phyloP scores from a whole-genome alignment of 768 basidiomycete species.

The Tulasnella sp. region DNA sequence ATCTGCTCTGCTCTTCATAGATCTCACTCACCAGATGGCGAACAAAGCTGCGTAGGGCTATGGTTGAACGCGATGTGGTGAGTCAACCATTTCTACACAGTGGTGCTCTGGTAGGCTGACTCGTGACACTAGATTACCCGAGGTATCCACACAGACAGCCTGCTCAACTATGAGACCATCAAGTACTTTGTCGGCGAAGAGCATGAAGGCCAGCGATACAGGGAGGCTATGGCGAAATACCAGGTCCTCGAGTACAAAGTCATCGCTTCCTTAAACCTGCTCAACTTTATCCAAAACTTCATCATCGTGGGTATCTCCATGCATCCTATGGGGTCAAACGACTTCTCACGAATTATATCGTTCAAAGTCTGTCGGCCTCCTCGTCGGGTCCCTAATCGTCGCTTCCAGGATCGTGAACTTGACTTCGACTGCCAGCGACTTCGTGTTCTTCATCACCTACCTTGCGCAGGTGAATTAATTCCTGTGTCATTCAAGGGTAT shows the following conservation, averaged over 20 bases:
- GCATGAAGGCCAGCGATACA: constrained; percentile 62
- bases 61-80: constrained; percentile 75
- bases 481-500: neutral
- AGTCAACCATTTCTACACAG: constrained; percentile 19
- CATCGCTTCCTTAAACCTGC: constrained; percentile 58
- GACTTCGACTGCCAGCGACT: constrained; percentile 42
- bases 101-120: neutral
- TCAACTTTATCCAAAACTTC: constrained; percentile 71
- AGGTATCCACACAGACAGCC: constrained; percentile 71
- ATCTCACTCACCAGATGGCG: constrained; percentile 56
- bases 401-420: constrained; percentile 52
- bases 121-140: constrained; percentile 44
- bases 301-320: constrained; percentile 47
- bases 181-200: constrained; percentile 85
- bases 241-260: constrained; percentile 66
- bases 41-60: constrained; percentile 58
- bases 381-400: constrained; percentile 73
- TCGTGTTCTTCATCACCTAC: constrained; percentile 75
- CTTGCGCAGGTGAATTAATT: constrained; percentile 50
- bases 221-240: constrained; percentile 58
- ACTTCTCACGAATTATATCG: neutral
- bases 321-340: neutral
- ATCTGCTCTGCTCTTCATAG: constrained; percentile 20
- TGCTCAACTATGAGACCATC: constrained; percentile 75
- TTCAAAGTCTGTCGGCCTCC: constrained; percentile 62